Evolutionary conservation across 805 yeast genomes (phyloP).

Genomic region (Myxozyma melibiosi): DNA sequence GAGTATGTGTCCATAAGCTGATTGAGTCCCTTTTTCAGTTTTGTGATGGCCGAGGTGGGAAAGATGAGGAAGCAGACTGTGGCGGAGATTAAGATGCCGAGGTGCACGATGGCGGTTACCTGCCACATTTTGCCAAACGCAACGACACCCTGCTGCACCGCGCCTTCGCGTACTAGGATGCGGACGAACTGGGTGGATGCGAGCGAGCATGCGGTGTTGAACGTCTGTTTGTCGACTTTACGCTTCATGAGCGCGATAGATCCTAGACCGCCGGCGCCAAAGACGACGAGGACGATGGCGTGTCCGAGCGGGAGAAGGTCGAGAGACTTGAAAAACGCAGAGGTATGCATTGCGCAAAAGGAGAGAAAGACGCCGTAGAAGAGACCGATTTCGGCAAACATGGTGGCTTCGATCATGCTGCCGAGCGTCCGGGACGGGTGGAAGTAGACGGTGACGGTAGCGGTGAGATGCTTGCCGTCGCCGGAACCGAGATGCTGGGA

Average conservation of each 20-base stretch:
- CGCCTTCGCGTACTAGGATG: conserved; percentile 73
- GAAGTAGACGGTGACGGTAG: conserved; percentile 84
- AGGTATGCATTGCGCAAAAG: conserved; percentile 54
- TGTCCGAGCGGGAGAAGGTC: conserved; percentile 46
- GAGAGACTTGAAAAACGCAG: conserved; percentile 50
- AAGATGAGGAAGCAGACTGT: conserved; percentile 60
- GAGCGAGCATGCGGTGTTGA: conserved; percentile 78
- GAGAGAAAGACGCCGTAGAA: conserved; percentile 57
- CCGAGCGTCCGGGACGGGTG: conserved; percentile 81
- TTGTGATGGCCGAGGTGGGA: conserved; percentile 60
- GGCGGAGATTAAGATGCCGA: conserved; percentile 64
- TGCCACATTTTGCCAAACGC: conserved; percentile 59
- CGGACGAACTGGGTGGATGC: conserved; percentile 72
- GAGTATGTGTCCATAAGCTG: conserved; percentile 57
- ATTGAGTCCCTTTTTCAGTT: conserved; percentile 42
- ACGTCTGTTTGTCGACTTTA: conserved; percentile 64
- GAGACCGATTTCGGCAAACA: conserved; percentile 60
- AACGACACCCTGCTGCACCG: conserved; percentile 58
- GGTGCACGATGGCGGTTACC: conserved; percentile 59
- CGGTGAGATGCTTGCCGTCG: conserved; percentile 78
- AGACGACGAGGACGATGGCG: conserved; percentile 53
- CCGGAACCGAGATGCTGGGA: conserved; percentile 59
- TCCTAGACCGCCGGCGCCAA: conserved; percentile 62
- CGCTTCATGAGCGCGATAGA: conserved; percentile 70
- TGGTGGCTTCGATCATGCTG: conserved; percentile 72